Conservation (phyloP, 2,329 filamentous ascomycete species). For the Lojkania enalia region DNA sequence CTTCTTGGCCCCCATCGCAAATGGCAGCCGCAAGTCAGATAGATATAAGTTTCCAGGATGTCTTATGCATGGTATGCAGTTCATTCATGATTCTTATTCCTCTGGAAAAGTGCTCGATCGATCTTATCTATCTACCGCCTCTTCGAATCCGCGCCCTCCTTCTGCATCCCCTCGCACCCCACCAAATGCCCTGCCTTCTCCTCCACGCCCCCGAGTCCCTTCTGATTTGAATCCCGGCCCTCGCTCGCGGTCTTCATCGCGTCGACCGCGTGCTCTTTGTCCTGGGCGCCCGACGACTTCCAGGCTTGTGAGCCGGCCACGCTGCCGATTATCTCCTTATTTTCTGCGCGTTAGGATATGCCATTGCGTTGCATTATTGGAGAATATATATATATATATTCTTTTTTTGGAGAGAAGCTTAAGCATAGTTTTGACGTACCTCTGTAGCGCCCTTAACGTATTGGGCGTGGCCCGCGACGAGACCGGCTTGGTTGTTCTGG, state of each 20-base stretch:
- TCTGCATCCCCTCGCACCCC: slow-evolving; percentile 71
- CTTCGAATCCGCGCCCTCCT: slow-evolving; percentile 38
- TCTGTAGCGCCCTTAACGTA: slow-evolving; percentile 71
- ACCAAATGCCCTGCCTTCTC: slow-evolving; percentile 65
- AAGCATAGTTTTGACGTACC: slow-evolving; percentile 48
- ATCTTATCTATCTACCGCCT: slow-evolving; percentile 22
- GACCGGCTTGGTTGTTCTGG: slow-evolving; percentile 54
- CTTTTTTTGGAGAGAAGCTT: not conserved
- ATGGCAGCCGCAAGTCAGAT: too few relatives aligned
- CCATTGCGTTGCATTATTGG: too few relatives aligned
- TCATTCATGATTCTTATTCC: too few relatives aligned
- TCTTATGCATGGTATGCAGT: too few relatives aligned
- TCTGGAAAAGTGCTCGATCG: too few relatives aligned
- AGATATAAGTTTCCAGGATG: too few relatives aligned
- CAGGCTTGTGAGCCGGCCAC: slow-evolving; percentile 65
- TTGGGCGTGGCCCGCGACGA: slow-evolving; percentile 66
- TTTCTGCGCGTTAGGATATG: too few relatives aligned
- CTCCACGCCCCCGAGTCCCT: slow-evolving; percentile 66
- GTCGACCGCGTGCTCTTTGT: slow-evolving; percentile 64
- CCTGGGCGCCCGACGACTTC: slow-evolving; percentile 65
- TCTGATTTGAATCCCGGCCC: slow-evolving; percentile 55
- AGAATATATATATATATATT: too few relatives aligned
- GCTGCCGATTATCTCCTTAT: slow-evolving; percentile 63
- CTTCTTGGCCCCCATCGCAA: too few relatives aligned
- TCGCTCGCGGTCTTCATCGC: slow-evolving; percentile 65